These are phyloP conservation scores for Coccomyxa subellipsoidea DNA, from an alignment of 163 green algal genomes.

Conservation along the genomic window DNA sequence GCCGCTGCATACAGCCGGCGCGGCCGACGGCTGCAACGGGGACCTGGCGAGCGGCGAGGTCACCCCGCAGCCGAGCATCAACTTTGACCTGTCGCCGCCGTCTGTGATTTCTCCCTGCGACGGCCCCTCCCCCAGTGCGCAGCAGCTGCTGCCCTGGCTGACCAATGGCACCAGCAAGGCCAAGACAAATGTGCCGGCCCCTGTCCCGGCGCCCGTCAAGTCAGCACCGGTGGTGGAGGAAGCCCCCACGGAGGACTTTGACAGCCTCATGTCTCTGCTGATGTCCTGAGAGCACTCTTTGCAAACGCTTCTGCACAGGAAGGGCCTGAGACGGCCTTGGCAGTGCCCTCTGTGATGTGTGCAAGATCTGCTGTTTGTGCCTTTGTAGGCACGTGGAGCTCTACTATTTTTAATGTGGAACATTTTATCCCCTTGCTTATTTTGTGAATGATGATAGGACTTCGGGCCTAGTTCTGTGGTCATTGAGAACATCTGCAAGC, in stretches of 20 bases:
- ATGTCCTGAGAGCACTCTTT: background rate
- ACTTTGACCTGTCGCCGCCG: background rate
- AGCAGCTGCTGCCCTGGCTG: background rate
- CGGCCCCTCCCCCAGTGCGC: too few relatives aligned
- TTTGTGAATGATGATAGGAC: too few relatives aligned
- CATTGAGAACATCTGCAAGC: too few relatives aligned
- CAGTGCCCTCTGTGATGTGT: background rate
- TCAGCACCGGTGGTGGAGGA: background rate
- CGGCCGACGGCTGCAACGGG: background rate
- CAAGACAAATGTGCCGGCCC: background rate
- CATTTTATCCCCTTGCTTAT: too few relatives aligned
- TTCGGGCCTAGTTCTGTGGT: too few relatives aligned
- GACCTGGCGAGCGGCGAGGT: background rate
- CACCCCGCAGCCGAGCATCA: background rate
- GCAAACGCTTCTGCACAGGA: too few relatives aligned
- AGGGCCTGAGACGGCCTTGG: too few relatives aligned
- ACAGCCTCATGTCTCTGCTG: background rate
- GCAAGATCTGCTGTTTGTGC: background rate
- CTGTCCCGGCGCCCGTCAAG: background rate
- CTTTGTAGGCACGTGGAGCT: too few relatives aligned
- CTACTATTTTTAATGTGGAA: too few relatives aligned
- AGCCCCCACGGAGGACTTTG: background rate
- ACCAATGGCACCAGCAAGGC: background rate
- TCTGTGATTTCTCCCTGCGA: background rate
- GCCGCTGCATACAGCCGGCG: background rate